A percentile compares a stretch with the other conserved stretches of the same genome.
Conservation (phyloP, 257 asterid genomes). For the Prunella vulgaris region DNA sequence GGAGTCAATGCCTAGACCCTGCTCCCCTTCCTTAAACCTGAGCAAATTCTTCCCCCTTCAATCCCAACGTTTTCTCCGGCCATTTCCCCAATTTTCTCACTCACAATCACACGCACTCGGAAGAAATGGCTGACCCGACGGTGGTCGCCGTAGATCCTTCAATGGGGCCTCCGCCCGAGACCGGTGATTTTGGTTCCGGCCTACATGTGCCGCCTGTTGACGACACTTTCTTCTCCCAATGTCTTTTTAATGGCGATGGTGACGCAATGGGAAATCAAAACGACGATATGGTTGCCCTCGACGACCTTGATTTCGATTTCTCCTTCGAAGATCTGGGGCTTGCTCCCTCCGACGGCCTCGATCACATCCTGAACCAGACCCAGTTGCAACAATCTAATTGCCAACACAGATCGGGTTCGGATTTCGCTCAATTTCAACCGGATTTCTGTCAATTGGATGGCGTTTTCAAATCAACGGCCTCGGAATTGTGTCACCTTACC, state of each 20-base stretch:
- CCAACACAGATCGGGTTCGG: constrained; percentile 27
- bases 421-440: constrained; percentile 27
- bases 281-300: constrained; percentile 34
- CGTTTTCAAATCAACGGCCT: constrained; percentile 48
- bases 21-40: constrained; percentile 23
- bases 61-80: constrained; percentile 4
- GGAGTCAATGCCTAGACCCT: constrained; percentile 12
- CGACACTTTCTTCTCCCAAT: constrained; percentile 35
- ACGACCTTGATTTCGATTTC: constrained; percentile 61
- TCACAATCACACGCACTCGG: neutral
- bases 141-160: constrained; percentile 34
- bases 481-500: constrained; percentile 41
- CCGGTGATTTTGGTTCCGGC: constrained; percentile 31
- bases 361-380: constrained; percentile 24
- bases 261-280: constrained; percentile 11
- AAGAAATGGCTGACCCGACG: constrained; percentile 39
- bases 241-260: constrained; percentile 15
- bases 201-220: constrained; percentile 47
- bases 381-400: constrained; percentile 15
- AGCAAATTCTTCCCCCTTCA: constrained; percentile 7
- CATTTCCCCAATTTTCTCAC: constrained; percentile 11
- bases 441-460: constrained; percentile 29
- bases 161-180: constrained; percentile 6
- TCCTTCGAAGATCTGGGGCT: constrained; percentile 58
- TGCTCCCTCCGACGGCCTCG: constrained; percentile 32